A percentile compares a stretch with the other conserved stretches of the same genome.
Conservation (phyloP, 306 rosid species). For the Vigna mungo region DNA sequence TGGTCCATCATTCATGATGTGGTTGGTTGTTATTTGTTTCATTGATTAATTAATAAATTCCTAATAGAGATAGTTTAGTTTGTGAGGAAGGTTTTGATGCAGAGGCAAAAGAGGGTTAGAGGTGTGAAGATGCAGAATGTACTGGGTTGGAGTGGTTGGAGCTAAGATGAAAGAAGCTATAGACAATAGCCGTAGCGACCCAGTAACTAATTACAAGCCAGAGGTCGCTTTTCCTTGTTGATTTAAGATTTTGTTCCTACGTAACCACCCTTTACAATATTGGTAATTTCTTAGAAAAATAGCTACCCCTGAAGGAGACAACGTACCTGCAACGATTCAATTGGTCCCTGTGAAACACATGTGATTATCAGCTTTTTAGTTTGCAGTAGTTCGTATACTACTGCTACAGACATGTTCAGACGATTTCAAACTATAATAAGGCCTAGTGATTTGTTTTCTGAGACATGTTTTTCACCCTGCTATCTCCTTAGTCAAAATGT, state of each 20-base stretch:
- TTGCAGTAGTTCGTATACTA: not conserved
- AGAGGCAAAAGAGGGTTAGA: slow-evolving; percentile 23
- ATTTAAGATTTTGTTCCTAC: slow-evolving; percentile 64
- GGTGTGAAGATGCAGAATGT: slow-evolving; percentile 12
- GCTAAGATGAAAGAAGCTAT: slow-evolving; percentile 45
- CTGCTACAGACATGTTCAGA: not conserved
- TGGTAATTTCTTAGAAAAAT: slow-evolving; percentile 54
- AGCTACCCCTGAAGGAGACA: slow-evolving; percentile 67
- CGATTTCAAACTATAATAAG: not conserved
- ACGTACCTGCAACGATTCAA: slow-evolving; percentile 52
- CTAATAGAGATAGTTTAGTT: slow-evolving; percentile 6
- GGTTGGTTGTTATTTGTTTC: slow-evolving; percentile 43
- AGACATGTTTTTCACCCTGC: slow-evolving; percentile 13
- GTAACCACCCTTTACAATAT: slow-evolving; percentile 59
- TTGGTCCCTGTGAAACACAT: slow-evolving; percentile 29
- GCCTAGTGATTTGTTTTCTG: not conserved
- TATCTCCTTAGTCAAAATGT: slow-evolving; percentile 10
- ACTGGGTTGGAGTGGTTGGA: slow-evolving; percentile 54
- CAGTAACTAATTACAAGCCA: slow-evolving; percentile 80
- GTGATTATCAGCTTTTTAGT: slow-evolving; percentile 26
- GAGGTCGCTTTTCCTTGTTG: slow-evolving; percentile 85
- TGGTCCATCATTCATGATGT: slow-evolving; percentile 31
- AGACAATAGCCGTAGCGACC: slow-evolving; percentile 61
- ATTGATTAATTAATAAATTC: not conserved
- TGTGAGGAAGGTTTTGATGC: slow-evolving; percentile 31